phyloP scores from a whole-genome alignment of 2,329 filamentous ascomycete species.

The Talaromyces sp. region DNA sequence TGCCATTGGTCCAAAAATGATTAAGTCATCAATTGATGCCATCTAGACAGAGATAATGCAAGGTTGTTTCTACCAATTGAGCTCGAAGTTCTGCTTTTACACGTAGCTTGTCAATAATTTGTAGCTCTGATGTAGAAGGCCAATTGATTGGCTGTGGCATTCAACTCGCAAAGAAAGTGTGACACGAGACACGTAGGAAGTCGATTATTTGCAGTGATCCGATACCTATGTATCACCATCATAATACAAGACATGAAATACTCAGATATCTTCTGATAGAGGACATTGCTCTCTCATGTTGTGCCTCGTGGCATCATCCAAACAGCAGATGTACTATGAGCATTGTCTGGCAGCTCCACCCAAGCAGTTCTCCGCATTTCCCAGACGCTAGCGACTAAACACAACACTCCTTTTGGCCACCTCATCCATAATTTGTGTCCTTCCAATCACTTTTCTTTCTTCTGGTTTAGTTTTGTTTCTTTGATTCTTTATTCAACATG shows the following conservation, averaged over 20 bases:
- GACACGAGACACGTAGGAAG: not conserved
- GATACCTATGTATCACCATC: not conserved
- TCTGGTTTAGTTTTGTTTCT: constrained; percentile 2
- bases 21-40: constrained; percentile 2
- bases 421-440: not conserved
- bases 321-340: not conserved
- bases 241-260: not conserved
- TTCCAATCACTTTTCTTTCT: constrained; percentile 1
- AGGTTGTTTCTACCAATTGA: not conserved
- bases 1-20: constrained; percentile 15
- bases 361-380: constrained; percentile 7
- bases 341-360: not conserved
- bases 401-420: not conserved
- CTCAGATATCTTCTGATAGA: not conserved
- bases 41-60: constrained; percentile 14
- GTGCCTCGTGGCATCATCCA: not conserved
- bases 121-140: not conserved
- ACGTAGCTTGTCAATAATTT: not conserved
- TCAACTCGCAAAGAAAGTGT: not conserved
- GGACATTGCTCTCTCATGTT: not conserved
- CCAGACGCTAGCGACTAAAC: not conserved
- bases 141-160: not conserved
- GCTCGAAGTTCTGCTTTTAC: not conserved
- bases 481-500: constrained; percentile 24
- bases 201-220: not conserved